Base-by-base conservation (phyloP, 2,329 filamentous ascomycete genomes). In the Gaeumannomyces sp. region DNA sequence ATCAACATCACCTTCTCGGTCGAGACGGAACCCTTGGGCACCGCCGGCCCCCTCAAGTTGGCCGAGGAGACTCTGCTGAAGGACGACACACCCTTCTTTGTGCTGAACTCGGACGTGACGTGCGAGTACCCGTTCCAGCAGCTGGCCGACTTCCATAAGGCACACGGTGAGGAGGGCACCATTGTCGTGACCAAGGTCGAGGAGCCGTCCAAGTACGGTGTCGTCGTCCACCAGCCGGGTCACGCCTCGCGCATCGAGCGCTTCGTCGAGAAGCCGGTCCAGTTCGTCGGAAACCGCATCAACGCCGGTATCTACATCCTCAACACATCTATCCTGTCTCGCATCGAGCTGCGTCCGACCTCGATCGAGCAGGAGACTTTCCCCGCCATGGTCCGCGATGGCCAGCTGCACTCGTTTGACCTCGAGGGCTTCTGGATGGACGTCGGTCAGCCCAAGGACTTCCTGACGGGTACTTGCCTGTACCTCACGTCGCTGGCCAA, bases 341-440 rank as follows among this genome's bases (percentile, higher is more conserved):
- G 94, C 76, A 98, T 99, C 74, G 94, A 98, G 78, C 88, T 98
- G 70, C 92, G 94, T 68, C 95, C 95, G 58, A 98, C 94, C 62
- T 97, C 93, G 8, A 99, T 98, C 76, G 94, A 99, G 81, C 94
- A 98, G 81, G 95, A 98, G 82, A 97, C 93, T 45, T 99, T 99
- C 90, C 94, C 94, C 60, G 88, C 92, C 71, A 95, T 98, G 77
- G 91, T 91, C 79, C 88, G 85, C 73, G 94, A 97, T 73, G 92
- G 92, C 69, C 86, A 94, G 78, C 83, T 98, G 68, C 94, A 98
- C 84, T 97, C 92, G 1, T 97, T 96, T 76, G 94, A 98, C 76
- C 87, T 98, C 35, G 93, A 97, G 71, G 93, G 94, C 71, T 98
- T 96, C 87, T 98, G 94, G 94, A 98, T 98, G 94, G 94, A 98